These are phyloP conservation scores for Fusarium sp. DNA, from an alignment of 2,329 filamentous ascomycete genomes.

Conservation along the genomic window DNA sequence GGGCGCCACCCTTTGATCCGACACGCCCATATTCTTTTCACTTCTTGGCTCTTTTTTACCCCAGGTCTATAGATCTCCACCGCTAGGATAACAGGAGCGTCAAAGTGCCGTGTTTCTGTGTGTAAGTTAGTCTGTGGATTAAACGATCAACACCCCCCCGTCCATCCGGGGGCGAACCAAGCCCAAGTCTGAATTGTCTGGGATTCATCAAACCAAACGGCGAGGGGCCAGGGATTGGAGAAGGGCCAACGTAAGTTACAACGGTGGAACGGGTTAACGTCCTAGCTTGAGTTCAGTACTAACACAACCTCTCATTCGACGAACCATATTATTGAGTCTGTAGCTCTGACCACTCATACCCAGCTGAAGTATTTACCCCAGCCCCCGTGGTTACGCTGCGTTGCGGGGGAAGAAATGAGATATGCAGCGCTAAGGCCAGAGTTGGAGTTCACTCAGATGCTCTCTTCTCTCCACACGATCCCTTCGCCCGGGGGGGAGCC, in stretches of 20 bases:
- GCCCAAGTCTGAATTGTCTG: neutral
- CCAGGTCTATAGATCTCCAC: constrained; percentile 42
- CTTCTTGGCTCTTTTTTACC: too few relatives aligned
- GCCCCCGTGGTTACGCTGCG: neutral
- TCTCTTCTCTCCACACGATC: constrained; percentile 47
- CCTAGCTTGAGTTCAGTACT: neutral
- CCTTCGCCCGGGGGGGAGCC: constrained; percentile 43
- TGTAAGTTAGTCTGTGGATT: neutral
- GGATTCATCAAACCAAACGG: constrained; percentile 21
- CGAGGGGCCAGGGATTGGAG: constrained; percentile 1
- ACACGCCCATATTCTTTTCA: constrained; percentile 23
- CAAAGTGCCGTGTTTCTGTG: constrained; percentile 2
- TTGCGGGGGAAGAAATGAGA: constrained; percentile 40
- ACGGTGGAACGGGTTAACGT: neutral
- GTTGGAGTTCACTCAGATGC: constrained; percentile 40
- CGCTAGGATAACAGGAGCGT: constrained; percentile 44
- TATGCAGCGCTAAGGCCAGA: constrained; percentile 28
- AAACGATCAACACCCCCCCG: constrained; percentile 42
- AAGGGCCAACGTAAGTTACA: neutral
- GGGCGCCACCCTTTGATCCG: constrained; percentile 50
- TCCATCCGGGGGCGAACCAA: too few relatives aligned
- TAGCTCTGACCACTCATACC: constrained; percentile 25
- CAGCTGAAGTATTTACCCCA: constrained; percentile 23
- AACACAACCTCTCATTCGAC: constrained; percentile 21
- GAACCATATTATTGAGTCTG: neutral